Percentiles rank a stretch among this genome's conserved stretches.
Conservation (phyloP, 2,329 filamentous ascomycete genomes). For the Westerdykella sp. region DNA sequence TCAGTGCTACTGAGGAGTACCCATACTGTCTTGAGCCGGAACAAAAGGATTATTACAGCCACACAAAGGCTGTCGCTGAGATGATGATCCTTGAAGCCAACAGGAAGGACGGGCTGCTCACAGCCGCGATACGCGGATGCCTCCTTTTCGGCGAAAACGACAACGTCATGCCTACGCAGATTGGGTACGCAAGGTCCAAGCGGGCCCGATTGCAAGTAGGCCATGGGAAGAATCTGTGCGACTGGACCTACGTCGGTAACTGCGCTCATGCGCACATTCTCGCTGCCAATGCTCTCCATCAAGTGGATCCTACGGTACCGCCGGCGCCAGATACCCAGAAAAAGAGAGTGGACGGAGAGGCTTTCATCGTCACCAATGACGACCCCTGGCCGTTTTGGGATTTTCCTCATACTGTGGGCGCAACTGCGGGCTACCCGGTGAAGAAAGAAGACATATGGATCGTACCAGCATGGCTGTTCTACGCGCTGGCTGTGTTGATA, state of each 20-base stretch:
- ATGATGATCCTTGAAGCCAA: slow-evolving; percentile 11
- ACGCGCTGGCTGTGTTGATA: not conserved
- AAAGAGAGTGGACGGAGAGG: slow-evolving; percentile 12
- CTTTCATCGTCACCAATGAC: slow-evolving; percentile 16
- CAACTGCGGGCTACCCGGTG: slow-evolving; percentile 8
- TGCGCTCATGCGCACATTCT: slow-evolving; percentile 12
- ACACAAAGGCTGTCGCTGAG: slow-evolving; percentile 19
- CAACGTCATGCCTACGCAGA: slow-evolving; percentile 2
- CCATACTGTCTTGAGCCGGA: slow-evolving; percentile 9
- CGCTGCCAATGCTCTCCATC: slow-evolving; percentile 6
- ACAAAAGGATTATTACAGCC: slow-evolving; percentile 13
- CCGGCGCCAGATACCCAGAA: not conserved
- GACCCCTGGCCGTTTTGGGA: slow-evolving; percentile 15
- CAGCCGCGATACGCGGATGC: slow-evolving; percentile 9
- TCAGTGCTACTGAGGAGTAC: slow-evolving; percentile 6
- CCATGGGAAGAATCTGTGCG: slow-evolving; percentile 13
- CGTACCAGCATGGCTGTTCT: slow-evolving; percentile 7
- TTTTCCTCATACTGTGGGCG: slow-evolving; percentile 6
- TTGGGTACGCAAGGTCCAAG: not conserved
- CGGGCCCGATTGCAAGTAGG: slow-evolving; percentile 5
- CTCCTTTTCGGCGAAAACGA: slow-evolving; percentile 12
- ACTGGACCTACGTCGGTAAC: slow-evolving; percentile 14
- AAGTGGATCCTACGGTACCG: not conserved
- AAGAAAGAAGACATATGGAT: slow-evolving; percentile 7
- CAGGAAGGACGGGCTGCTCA: slow-evolving; percentile 6